A percentile compares a stretch with the other conserved stretches of the same genome.
phyloP scores from a whole-genome alignment of 2,329 filamentous ascomycete genomes.

The Incumbomyces lentus region DNA sequence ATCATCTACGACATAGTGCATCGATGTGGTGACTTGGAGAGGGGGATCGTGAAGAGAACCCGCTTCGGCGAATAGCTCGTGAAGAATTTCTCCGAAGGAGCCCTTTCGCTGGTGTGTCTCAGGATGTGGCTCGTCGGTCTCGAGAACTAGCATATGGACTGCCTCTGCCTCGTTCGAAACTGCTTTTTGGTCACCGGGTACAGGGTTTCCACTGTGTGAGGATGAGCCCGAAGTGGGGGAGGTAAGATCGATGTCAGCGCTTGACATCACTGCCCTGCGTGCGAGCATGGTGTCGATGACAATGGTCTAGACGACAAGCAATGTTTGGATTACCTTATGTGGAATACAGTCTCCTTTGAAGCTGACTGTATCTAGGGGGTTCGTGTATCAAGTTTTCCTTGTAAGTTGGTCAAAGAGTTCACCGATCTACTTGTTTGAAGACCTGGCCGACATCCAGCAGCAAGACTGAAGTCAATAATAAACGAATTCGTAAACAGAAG shows the following conservation, averaged over 20 bases:
- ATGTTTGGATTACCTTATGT: no score
- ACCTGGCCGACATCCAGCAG: no score
- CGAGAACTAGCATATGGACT: conserved; percentile 44
- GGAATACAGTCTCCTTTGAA: no score
- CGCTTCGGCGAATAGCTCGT: conserved; percentile 41
- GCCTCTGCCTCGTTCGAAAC: neutral
- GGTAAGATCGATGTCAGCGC: neutral
- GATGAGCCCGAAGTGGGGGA: neutral
- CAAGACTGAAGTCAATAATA: no score
- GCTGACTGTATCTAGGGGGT: no score
- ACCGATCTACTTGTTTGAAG: no score
- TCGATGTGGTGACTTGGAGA: conserved; percentile 45
- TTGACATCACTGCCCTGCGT: neutral
- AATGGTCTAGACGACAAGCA: neutral
- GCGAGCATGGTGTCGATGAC: neutral
- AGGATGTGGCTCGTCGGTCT: conserved; percentile 48
- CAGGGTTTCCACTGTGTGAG: no score
- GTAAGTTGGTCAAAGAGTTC: no score
- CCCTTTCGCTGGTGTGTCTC: conserved; percentile 41
- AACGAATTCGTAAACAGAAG: no score
- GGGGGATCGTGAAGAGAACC: conserved; percentile 44
- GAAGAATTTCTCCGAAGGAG: conserved; percentile 45
- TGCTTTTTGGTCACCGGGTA: no score
- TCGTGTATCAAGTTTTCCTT: no score
- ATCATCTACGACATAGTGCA: conserved; percentile 45